Evolutionary conservation across 1,139 yeast genomes (phyloP).

Genomic region (Sugiyamaella pinicola): DNA sequence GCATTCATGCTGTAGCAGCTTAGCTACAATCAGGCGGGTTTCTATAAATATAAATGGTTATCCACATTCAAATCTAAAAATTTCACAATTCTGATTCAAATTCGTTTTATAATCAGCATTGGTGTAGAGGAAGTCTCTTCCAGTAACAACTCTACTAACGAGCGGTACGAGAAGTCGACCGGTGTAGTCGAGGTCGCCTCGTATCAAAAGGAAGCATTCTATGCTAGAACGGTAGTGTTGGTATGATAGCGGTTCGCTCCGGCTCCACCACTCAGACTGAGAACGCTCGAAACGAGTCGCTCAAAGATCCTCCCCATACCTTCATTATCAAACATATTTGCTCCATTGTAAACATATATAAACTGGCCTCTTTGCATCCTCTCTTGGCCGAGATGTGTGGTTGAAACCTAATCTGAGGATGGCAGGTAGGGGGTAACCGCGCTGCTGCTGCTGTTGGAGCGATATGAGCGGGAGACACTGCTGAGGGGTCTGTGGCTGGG

Average conservation of each 20-base stretch:
- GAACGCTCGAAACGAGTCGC: conserved; percentile 35
- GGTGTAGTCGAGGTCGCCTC: conserved; percentile 6
- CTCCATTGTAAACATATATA: too few relatives aligned
- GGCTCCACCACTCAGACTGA: conserved; percentile 33
- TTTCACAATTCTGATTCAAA: too few relatives aligned
- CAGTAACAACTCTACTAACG: not conserved
- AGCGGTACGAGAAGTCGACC: conserved; percentile 6
- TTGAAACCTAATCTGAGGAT: conserved; percentile 30
- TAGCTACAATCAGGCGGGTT: too few relatives aligned
- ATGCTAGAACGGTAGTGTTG: conserved; percentile 5
- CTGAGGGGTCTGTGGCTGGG: conserved; percentile 14
- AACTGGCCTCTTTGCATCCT: too few relatives aligned
- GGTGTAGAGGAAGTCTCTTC: conserved; percentile 4
- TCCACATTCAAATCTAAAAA: too few relatives aligned
- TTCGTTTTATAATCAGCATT: not conserved
- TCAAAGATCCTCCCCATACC: conserved; percentile 28
- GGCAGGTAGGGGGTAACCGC: conserved; percentile 33
- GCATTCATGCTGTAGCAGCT: conserved; percentile 23
- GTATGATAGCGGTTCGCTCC: conserved; percentile 22
- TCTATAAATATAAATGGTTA: too few relatives aligned
- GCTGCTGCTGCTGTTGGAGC: conserved; percentile 35
- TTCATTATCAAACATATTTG: conserved; percentile 18
- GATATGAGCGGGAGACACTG: conserved; percentile 29
- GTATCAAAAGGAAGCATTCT: conserved; percentile 19
- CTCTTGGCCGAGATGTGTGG: conserved; percentile 5